Conservation (phyloP, 2,329 filamentous ascomycete genomes). For the Aureobasidium mangrovei region DNA sequence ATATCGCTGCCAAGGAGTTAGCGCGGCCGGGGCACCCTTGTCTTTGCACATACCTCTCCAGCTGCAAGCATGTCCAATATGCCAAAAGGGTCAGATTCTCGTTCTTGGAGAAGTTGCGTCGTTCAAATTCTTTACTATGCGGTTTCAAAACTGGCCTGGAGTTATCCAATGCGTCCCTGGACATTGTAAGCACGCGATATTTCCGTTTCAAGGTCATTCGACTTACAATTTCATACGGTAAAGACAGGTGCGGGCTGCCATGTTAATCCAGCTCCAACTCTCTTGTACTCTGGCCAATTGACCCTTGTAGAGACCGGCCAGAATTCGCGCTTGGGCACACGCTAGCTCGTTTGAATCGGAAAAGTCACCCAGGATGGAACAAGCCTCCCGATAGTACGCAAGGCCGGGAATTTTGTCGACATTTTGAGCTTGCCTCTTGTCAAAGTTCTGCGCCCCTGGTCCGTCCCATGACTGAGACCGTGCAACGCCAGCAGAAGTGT, state of each 20-base stretch:
- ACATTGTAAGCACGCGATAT: not conserved
- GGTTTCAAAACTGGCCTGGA: not conserved
- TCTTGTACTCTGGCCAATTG: constrained; percentile 81
- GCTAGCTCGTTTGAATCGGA: constrained; percentile 69
- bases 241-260: constrained; percentile 17
- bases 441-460: constrained; percentile 17
- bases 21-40: not conserved
- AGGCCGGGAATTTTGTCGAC: constrained; percentile 81
- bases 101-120: constrained; percentile 19
- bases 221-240: constrained; percentile 16
- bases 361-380: constrained; percentile 76
- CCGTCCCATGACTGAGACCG: constrained; percentile 25
- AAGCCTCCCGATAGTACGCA: constrained; percentile 79
- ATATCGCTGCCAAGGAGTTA: constrained; percentile 58
- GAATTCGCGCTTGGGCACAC: constrained; percentile 74
- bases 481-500: not conserved
- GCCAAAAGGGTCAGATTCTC: constrained; percentile 48
- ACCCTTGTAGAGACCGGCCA: constrained; percentile 81
- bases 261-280: constrained; percentile 61
- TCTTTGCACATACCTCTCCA: constrained; percentile 61
- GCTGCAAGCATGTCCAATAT: constrained; percentile 88
- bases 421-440: constrained; percentile 20
- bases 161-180: not conserved
- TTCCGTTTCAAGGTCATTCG: not conserved
- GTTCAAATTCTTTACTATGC: constrained; percentile 2